A percentile compares a stretch with the other conserved stretches of the same genome.
These are phyloP conservation scores for Cutaneotrichosporon dermatis DNA, from an alignment of 1,284 basidiomycete species.

Conservation along the genomic window DNA sequence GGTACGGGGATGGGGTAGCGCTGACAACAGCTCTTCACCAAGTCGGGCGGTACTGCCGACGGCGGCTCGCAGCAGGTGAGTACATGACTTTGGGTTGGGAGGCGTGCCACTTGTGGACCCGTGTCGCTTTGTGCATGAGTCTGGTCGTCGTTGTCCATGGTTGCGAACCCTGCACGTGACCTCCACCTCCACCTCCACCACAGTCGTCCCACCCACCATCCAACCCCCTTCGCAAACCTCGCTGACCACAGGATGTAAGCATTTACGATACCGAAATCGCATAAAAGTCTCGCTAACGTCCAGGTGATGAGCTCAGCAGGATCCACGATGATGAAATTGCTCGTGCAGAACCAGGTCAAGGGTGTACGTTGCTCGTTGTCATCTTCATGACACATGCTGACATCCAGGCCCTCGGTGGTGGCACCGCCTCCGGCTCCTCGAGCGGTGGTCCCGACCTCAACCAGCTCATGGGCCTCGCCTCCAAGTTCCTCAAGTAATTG, in stretches of 20 bases:
- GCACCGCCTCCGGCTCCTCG: conserved; percentile 60
- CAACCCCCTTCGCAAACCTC: background rate
- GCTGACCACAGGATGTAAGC: background rate
- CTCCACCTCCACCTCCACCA: background rate
- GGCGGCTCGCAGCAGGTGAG: conserved; percentile 72
- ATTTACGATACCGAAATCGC: background rate
- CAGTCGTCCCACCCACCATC: background rate
- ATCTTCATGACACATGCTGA: conserved; percentile 36
- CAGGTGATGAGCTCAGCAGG: conserved; percentile 73
- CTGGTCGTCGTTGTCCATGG: background rate
- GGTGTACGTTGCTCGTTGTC: conserved; percentile 30
- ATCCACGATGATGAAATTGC: conserved; percentile 77
- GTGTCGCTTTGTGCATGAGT: background rate
- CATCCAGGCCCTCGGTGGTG: conserved; percentile 59
- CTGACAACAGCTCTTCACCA: conserved; percentile 60
- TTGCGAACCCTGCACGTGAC: background rate
- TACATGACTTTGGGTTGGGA: background rate
- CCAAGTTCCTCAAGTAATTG: conserved; percentile 19
- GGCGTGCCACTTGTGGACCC: background rate
- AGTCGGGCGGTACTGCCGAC: conserved; percentile 58
- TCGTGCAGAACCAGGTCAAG: conserved; percentile 51
- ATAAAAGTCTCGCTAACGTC: conserved; percentile 47
- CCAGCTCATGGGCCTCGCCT: conserved; percentile 52
- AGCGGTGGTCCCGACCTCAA: conserved; percentile 41
- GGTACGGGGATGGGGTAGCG: background rate